phyloP scores from a whole-genome alignment of 1,139 yeast species.

The Protomyces inundatus region DNA sequence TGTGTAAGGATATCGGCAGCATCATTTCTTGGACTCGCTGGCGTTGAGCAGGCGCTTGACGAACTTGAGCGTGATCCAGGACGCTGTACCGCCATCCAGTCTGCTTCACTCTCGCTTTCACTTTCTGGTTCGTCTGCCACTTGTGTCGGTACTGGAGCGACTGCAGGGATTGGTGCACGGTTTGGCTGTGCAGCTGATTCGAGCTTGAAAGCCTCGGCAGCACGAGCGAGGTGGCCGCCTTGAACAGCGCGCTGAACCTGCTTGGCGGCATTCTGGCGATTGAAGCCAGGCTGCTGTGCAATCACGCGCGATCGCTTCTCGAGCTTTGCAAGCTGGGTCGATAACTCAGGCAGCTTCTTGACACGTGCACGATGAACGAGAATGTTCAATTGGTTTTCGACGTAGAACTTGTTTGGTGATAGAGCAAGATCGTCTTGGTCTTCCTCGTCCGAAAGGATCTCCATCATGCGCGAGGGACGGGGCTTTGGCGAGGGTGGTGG shows the following conservation, averaged over 20 bases:
- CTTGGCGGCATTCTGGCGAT: background rate
- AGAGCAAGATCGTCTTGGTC: constrained; percentile 13
- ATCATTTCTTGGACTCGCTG: background rate
- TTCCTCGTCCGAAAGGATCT: constrained; percentile 18
- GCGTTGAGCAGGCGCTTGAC: background rate
- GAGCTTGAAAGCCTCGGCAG: background rate
- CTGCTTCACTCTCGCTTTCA: background rate
- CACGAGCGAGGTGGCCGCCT: constrained; percentile 7
- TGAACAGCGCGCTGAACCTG: constrained; percentile 7
- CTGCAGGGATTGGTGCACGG: background rate
- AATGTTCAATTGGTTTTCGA: constrained; percentile 4
- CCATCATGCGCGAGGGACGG: constrained; percentile 3
- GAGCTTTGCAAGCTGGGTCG: background rate
- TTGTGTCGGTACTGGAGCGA: background rate
- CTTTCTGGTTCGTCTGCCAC: background rate
- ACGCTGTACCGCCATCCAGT: background rate
- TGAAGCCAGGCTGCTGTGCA: constrained; percentile 1
- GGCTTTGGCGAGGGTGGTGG: background rate
- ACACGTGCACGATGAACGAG: constrained; percentile 1
- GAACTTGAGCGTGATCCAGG: background rate
- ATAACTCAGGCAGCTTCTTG: background rate
- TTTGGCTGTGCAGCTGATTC: background rate
- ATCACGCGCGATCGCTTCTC: constrained; percentile 19
- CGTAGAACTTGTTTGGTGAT: background rate
- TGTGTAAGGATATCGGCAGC: background rate